Evolutionary conservation across 495 filamentous ascomycete genomes (phyloP).

Genomic region (Bombardia bombarda): DNA sequence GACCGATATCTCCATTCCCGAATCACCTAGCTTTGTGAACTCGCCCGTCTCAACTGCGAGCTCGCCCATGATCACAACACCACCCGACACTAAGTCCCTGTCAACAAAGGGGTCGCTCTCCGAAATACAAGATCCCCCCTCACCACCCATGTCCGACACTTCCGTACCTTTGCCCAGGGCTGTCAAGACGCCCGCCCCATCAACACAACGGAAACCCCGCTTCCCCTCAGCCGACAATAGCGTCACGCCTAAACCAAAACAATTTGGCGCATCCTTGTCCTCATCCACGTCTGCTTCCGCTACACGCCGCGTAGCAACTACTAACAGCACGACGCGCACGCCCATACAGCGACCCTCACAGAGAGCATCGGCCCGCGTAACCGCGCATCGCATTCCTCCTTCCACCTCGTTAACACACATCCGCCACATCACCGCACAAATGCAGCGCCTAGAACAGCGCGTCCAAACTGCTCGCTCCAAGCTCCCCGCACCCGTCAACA

Average conservation of each 20-base stretch:
- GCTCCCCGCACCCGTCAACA: conserved; percentile 69
- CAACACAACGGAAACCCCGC: conserved; percentile 32
- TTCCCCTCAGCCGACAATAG: conserved; percentile 42
- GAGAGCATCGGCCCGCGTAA: conserved; percentile 18
- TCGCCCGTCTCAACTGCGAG: conserved; percentile 57
- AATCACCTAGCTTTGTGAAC: conserved; percentile 47
- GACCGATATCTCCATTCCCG: conserved; percentile 43
- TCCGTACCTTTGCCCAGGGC: conserved; percentile 41
- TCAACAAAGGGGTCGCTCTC: conserved; percentile 34
- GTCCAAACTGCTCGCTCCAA: conserved; percentile 92
- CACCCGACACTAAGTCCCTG: conserved; percentile 56
- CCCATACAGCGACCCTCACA: conserved; percentile 17
- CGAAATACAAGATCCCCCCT: conserved; percentile 44
- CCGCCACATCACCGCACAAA: conserved; percentile 85
- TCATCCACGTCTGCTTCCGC: conserved; percentile 15
- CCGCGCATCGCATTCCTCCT: conserved; percentile 50
- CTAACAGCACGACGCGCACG: conserved; percentile 23
- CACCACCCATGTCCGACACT: conserved; percentile 65
- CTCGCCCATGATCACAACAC: conserved; percentile 64
- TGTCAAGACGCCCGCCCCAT: conserved; percentile 15
- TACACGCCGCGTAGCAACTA: conserved; percentile 23
- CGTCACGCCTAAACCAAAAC: conserved; percentile 41
- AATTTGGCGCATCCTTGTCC: too few species aligned
- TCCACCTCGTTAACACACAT: conserved; percentile 90
- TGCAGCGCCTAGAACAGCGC: conserved; percentile 88